Evolutionary conservation across 225 moss, liverwort and hornwort genomes (phyloP).

Genomic region (Bryoerythrophyllum caledonicum): DNA sequence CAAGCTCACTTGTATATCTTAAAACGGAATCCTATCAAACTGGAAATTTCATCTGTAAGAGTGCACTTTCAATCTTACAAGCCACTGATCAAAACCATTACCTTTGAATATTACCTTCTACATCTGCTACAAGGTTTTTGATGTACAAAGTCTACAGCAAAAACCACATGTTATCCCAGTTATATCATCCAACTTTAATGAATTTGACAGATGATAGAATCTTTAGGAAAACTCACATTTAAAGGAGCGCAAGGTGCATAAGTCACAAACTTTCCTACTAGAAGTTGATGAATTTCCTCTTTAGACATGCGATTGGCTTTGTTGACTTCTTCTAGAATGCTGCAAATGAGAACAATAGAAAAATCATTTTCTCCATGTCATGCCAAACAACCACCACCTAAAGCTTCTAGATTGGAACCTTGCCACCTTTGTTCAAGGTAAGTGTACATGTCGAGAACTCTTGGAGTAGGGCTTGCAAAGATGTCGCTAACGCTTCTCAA

Average conservation of each 20-base stretch:
- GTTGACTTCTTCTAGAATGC: conserved; percentile 35
- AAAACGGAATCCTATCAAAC: no score
- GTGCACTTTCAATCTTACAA: no score
- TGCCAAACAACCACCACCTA: conserved; percentile 20
- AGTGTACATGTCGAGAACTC: conserved; percentile 55
- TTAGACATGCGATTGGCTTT: conserved; percentile 47
- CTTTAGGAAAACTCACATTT: conserved; percentile 31
- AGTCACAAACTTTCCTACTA: conserved; percentile 47
- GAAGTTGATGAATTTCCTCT: conserved; percentile 45
- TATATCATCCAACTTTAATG: background rate
- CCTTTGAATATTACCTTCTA: no score
- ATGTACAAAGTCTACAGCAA: conserved; percentile 48
- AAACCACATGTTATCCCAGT: background rate
- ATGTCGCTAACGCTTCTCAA: conserved; percentile 48
- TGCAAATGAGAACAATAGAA: background rate
- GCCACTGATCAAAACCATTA: no score
- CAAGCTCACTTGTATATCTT: no score
- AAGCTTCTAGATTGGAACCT: conserved; percentile 14
- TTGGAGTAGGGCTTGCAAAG: conserved; percentile 57
- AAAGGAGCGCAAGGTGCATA: conserved; percentile 45
- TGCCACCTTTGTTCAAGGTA: conserved; percentile 56
- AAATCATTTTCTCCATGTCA: conserved; percentile 1
- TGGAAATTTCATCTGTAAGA: no score
- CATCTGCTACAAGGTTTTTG: conserved; percentile 46
- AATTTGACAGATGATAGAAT: background rate